Evolutionary conservation across 176 grass and related monocot species (phyloP).

Genomic region (Bonia amplexicaulis): DNA sequence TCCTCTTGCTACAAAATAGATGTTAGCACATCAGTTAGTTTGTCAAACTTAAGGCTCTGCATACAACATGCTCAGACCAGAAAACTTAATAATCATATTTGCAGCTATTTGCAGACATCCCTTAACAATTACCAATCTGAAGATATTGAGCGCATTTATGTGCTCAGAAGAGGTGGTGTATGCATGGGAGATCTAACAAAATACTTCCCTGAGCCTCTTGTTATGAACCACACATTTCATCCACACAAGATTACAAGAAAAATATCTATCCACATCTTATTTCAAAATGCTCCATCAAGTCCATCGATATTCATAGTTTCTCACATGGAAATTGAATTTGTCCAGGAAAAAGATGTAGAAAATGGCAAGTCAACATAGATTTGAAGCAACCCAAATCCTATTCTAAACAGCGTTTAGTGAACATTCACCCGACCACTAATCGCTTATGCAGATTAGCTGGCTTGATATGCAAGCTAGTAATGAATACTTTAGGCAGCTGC

Average conservation of each 20-base stretch:
- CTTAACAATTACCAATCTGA: not conserved
- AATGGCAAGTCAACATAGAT: not conserved
- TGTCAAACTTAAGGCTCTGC: conserved; percentile 1
- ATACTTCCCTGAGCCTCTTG: not conserved
- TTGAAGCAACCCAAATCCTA: not conserved
- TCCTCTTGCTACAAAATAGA: conserved; percentile 85
- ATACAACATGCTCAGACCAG: not conserved
- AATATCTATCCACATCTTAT: not conserved
- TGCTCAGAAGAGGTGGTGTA: not conserved
- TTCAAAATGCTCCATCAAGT: not conserved
- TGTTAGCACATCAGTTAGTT: conserved; percentile 11
- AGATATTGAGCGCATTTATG: not conserved
- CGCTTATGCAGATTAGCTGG: not conserved
- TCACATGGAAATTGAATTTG: not conserved
- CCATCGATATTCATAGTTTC: not conserved
- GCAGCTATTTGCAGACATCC: conserved; percentile 1
- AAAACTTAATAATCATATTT: not conserved
- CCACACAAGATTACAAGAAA: not conserved
- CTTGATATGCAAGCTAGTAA: not conserved
- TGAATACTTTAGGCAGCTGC: not conserved
- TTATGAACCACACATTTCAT: conserved; percentile 16
- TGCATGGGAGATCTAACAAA: conserved; percentile 1
- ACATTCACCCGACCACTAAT: not conserved
- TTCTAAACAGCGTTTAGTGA: conserved; percentile 1
- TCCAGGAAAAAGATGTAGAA: not conserved